phyloP scores from a whole-genome alignment of 106 monocot species.

The Iris macrosiphon region DNA sequence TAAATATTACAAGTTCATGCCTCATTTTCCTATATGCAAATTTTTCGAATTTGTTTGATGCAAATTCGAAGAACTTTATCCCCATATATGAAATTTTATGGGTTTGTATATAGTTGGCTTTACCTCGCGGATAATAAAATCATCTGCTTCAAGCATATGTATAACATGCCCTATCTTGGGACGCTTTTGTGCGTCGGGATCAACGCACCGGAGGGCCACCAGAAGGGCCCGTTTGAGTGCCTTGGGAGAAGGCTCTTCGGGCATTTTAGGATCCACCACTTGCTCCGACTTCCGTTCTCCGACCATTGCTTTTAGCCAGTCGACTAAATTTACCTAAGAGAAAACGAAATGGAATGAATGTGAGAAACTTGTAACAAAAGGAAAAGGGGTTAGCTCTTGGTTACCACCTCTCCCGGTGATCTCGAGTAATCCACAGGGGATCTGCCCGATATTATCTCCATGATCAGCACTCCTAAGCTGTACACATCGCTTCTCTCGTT shows the following conservation, averaged over 20 bases:
- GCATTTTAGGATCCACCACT: conserved; percentile 72
- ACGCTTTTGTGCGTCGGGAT: conserved; percentile 68
- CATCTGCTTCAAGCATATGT: conserved; percentile 85
- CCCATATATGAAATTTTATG: neutral
- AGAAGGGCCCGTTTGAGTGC: conserved; percentile 71
- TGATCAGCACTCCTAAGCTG: conserved; percentile 51
- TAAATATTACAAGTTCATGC: no score
- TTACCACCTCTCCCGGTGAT: conserved; percentile 31
- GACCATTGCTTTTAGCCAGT: conserved; percentile 82
- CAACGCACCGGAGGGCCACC: conserved; percentile 80
- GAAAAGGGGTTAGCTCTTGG: neutral
- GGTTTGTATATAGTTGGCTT: neutral
- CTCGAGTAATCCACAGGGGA: conserved; percentile 50
- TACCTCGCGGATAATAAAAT: conserved; percentile 53
- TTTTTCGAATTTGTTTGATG: neutral
- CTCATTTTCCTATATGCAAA: neutral
- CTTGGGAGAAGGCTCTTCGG: conserved; percentile 64
- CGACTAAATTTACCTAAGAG: conserved; percentile 63
- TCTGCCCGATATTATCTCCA: conserved; percentile 55
- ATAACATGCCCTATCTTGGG: conserved; percentile 86
- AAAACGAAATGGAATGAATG: neutral
- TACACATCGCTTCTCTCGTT: conserved; percentile 59
- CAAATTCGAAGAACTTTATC: neutral
- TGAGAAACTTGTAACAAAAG: neutral
- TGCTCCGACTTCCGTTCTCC: conserved; percentile 55